Conservation (phyloP, 768 basidiomycete species). For the Termitomyces titanicus region DNA sequence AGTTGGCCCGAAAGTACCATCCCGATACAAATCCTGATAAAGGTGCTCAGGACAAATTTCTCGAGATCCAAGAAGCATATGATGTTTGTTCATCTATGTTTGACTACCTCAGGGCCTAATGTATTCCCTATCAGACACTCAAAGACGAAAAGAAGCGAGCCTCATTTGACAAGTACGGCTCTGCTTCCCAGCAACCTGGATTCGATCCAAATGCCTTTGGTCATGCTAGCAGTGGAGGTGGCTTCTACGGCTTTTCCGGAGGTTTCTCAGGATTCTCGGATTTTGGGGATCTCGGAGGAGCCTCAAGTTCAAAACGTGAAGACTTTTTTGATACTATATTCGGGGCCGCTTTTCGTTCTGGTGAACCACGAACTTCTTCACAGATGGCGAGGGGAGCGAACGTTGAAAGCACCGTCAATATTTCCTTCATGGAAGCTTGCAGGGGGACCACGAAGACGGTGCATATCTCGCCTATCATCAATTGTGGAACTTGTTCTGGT, state of each 20-base stretch:
- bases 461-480: constrained; percentile 73
- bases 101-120: neutral
- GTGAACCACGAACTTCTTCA: constrained; percentile 39
- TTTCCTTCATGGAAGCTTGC: constrained; percentile 94
- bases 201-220: constrained; percentile 92
- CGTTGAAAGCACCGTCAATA: constrained; percentile 68
- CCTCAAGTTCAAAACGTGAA: constrained; percentile 50
- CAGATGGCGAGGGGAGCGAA: constrained; percentile 67
- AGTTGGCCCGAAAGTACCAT: constrained; percentile 98
- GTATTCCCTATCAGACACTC: constrained; percentile 55
- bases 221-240: constrained; percentile 41
- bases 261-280: constrained; percentile 71
- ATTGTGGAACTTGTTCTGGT: constrained; percentile 83
- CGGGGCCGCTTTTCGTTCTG: constrained; percentile 54
- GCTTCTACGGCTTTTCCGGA: constrained; percentile 26
- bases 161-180: constrained; percentile 87
- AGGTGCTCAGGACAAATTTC: constrained; percentile 85
- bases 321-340: constrained; percentile 90
- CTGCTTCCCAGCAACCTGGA: constrained; percentile 89
- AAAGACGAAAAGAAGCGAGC: constrained; percentile 94
- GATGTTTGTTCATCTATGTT: constrained; percentile 53
- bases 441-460: constrained; percentile 79
- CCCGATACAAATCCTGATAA: constrained; percentile 97
- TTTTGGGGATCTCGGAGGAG: constrained; percentile 66
- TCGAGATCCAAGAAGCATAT: constrained; percentile 96